These are phyloP conservation scores for Claviceps citrina DNA, from an alignment of 2,329 filamentous ascomycete genomes.

Conservation along the genomic window DNA sequence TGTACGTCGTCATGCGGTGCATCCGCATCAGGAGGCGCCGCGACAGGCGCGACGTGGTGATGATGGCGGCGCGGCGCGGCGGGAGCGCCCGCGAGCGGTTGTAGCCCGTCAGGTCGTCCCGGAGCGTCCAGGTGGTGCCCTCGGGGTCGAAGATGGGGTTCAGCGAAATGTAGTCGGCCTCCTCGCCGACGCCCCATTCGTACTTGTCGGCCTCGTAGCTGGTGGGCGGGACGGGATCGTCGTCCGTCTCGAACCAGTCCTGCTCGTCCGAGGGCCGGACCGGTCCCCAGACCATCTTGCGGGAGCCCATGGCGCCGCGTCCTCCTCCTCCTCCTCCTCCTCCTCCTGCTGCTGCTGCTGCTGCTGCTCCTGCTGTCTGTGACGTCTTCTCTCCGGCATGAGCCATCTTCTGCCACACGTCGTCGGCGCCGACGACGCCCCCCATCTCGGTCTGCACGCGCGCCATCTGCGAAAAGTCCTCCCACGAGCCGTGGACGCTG, in stretches of 20 bases:
- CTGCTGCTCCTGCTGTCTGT: constrained; percentile 10
- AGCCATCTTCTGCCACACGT: constrained; percentile 44
- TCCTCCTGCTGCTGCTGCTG: no score
- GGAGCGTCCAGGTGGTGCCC: constrained; percentile 69
- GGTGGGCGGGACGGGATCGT: constrained; percentile 59
- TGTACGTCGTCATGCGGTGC: constrained; percentile 76
- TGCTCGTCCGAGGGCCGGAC: constrained; percentile 49
- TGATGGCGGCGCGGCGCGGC: constrained; percentile 71
- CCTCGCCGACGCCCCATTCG: constrained; percentile 75
- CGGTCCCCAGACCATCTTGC: constrained; percentile 68
- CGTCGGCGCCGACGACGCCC: constrained; percentile 48
- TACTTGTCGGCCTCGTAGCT: constrained; percentile 64
- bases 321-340: neutral
- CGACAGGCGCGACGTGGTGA: constrained; percentile 74
- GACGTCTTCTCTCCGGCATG: constrained; percentile 24
- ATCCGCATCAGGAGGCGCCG: constrained; percentile 66
- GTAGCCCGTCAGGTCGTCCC: constrained; percentile 73
- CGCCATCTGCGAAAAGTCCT: constrained; percentile 60
- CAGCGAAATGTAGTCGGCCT: constrained; percentile 81
- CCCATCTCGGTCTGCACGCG: constrained; percentile 61
- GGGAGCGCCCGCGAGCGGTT: constrained; percentile 45
- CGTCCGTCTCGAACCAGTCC: constrained; percentile 57
- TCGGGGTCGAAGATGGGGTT: constrained; percentile 86
- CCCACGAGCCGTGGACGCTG: constrained; percentile 60
- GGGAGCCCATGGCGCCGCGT: constrained; percentile 25